These are phyloP conservation scores for Penicillium fuscoglaucum DNA, from an alignment of 2,329 filamentous ascomycete genomes.

Conservation along the genomic window DNA sequence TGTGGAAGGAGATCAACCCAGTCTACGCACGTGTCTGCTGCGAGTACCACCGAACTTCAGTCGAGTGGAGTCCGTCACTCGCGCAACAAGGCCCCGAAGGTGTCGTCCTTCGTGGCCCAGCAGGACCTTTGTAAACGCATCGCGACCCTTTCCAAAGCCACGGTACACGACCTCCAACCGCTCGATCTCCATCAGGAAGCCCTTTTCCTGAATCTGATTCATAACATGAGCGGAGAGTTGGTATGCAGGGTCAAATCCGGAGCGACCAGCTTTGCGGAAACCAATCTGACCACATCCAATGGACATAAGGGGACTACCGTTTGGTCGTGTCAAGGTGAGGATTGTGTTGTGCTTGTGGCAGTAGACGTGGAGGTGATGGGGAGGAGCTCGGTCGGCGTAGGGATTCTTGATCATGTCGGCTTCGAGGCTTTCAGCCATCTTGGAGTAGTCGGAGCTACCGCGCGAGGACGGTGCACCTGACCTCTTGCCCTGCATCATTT, in stretches of 20 bases:
- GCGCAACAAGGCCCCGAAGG: conserved; percentile 71
- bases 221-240: conserved; percentile 84
- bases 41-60: conserved; percentile 95
- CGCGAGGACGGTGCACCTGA: conserved; percentile 16
- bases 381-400: conserved; percentile 44
- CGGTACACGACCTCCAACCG: conserved; percentile 77
- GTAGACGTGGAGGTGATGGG: conserved; percentile 85
- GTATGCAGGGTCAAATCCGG: conserved; percentile 87
- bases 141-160: conserved; percentile 82
- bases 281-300: conserved; percentile 84
- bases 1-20: conserved; percentile 54
- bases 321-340: conserved; percentile 82
- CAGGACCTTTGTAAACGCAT: conserved; percentile 86
- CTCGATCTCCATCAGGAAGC: conserved; percentile 72
- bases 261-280: conserved; percentile 79
- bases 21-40: conserved; percentile 77
- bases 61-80: conserved; percentile 81
- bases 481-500: conserved; percentile 34
- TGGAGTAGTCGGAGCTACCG: conserved; percentile 33
- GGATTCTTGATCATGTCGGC: conserved; percentile 37
- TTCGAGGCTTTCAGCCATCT: conserved; percentile 37
- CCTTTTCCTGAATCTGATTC: conserved; percentile 78
- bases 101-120: conserved; percentile 79
- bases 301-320: conserved; percentile 75
- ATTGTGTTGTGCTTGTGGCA: conserved; percentile 93